Conservation (phyloP, 2,329 filamentous ascomycete species). For the Grosmannia huntii region DNA sequence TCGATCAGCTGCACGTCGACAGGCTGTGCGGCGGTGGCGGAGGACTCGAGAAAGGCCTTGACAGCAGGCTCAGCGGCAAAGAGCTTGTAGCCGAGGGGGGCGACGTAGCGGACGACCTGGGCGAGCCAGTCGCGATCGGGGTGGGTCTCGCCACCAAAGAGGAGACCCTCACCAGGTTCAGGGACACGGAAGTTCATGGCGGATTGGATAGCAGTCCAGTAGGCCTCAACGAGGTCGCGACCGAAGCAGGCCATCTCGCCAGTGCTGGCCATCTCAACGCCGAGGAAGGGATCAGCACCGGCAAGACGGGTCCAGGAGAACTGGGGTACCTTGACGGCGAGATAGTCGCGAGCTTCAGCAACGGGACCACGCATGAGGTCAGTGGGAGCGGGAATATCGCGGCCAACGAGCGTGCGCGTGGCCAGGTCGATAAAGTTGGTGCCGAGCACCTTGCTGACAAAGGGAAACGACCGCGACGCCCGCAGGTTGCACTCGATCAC, state of each 20-base stretch:
- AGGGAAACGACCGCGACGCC: slow-evolving; percentile 91
- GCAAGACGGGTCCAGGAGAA: slow-evolving; percentile 98
- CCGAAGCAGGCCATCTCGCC: slow-evolving; percentile 99
- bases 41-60: slow-evolving; percentile 66
- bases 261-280: slow-evolving; percentile 93
- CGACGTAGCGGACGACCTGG: slow-evolving; percentile 72
- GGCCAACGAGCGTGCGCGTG: slow-evolving; percentile 79
- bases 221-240: slow-evolving; percentile 88
- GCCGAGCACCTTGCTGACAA: slow-evolving; percentile 97
- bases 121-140: slow-evolving; percentile 57
- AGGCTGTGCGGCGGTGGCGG: slow-evolving; percentile 43
- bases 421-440: slow-evolving; percentile 94
- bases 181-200: slow-evolving; percentile 99
- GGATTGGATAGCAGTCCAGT: slow-evolving; percentile 92
- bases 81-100: slow-evolving; percentile 87
- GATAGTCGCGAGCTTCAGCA: slow-evolving; percentile 66
- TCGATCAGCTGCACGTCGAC: slow-evolving; percentile 80
- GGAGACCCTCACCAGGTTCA: slow-evolving; percentile 84
- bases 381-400: slow-evolving; percentile 58
- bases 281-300: slow-evolving; percentile 92
- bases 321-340: slow-evolving; percentile 95
- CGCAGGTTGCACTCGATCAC: slow-evolving; percentile 98
- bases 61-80: slow-evolving; percentile 72
- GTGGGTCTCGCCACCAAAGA: slow-evolving; percentile 68
- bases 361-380: slow-evolving; percentile 61